Evolutionary conservation across 2,329 filamentous ascomycete genomes (phyloP), one percentile per base, ranked within the genome.

Genomic region (Sclerotinia subarctica): DNA sequence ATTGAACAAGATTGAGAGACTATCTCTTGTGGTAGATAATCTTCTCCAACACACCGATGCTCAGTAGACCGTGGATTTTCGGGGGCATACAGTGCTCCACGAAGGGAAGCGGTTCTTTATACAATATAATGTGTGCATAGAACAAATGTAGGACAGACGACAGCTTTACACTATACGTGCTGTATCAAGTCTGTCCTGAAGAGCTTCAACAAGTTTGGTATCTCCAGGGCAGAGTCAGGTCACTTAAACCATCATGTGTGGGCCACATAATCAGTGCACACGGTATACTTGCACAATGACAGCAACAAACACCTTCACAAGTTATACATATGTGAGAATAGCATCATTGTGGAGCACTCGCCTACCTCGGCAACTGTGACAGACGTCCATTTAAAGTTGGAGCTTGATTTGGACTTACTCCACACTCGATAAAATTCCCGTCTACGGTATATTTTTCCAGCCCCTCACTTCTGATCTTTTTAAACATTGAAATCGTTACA

Each of bases 321-420:
- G 6, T 29, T 29, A n/a, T 2, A 51, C 2, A 26, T 24, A 26
- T 62, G 46, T 8, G 15, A 17, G 24, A 21, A 29, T 59, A 44
- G 38, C 15, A 62, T 35, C 47, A 38, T 51, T 38, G 5, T 62
- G 58, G 19, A 47, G 35, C 8, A 24, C 21, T 32, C 26, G 8
- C 10, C 17, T 49, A 63, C 52, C 52, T 59, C 63, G 63, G 63
- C 38, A 47, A 17, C 38, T 46, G 35, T 58, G 21, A 21, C 19
- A 44, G 51, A 65, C 52, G 63, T 66, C 63, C 26, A 49, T 66
- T 66, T 66, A 66, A 26, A 59, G 63, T 58, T 65, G 26, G 32
- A 64, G 68, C 66, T 56, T 54, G 17, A 15, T 57, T 57, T 52
- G 51, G 5, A 3, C 5, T 51, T 68, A 69, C 68, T 60, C 68